Percentiles rank a stretch among this genome's conserved stretches.
Evolutionary conservation across 352 stramenopile species (phyloP).

Genomic region (Pythium phragmitis): DNA sequence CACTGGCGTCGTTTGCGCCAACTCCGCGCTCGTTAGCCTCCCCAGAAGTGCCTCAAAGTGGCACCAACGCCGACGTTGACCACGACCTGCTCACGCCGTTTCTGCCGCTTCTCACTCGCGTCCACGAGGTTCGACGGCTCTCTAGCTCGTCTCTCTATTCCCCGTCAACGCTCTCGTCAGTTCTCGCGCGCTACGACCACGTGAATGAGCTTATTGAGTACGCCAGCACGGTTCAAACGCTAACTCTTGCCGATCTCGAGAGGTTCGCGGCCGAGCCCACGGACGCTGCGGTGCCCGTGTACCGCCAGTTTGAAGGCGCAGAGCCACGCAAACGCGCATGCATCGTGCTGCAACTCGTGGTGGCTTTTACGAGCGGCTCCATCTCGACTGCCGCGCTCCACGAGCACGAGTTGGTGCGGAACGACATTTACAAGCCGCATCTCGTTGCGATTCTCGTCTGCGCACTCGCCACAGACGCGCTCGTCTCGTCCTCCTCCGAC

Average conservation of each 20-base stretch:
- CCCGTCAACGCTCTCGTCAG: constrained; percentile 6
- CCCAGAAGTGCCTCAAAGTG: neutral
- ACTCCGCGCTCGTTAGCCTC: neutral
- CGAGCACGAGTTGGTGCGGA: constrained; percentile 50
- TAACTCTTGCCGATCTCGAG: constrained; percentile 21
- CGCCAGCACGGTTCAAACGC: constrained; percentile 30
- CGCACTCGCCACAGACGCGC: constrained; percentile 24
- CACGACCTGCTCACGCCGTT: constrained; percentile 36
- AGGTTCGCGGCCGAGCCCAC: neutral
- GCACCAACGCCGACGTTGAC: constrained; percentile 10
- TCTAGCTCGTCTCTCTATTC: neutral
- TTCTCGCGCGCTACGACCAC: constrained; percentile 36
- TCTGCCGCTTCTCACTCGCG: constrained; percentile 47
- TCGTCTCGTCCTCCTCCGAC: neutral
- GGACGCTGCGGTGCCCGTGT: constrained; percentile 21
- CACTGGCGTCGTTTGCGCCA: constrained; percentile 8
- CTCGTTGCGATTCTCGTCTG: constrained; percentile 51
- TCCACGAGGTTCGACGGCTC: constrained; percentile 28
- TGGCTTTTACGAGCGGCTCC: constrained; percentile 9
- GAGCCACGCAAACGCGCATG: constrained; percentile 29
- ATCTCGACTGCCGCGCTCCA: neutral
- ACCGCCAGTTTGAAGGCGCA: constrained; percentile 54
- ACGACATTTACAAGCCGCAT: constrained; percentile 58
- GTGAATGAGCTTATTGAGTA: constrained; percentile 48
- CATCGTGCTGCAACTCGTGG: constrained; percentile 40